Conservation (phyloP, 73 alveolate genomes). For the Tetrahymena elliotti region DNA sequence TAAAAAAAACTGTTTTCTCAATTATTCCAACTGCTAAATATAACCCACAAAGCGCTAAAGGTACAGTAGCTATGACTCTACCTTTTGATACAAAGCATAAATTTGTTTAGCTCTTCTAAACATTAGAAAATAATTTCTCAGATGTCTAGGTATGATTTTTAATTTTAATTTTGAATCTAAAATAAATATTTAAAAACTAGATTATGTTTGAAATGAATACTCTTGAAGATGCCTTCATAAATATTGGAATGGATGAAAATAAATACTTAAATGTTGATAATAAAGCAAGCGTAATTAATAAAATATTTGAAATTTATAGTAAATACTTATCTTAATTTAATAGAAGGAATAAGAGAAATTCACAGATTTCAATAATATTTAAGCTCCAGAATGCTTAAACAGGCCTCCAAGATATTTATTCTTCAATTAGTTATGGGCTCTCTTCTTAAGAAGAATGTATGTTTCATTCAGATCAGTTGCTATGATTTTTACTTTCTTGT, state of each 20-base stretch:
- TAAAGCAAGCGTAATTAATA: neutral
- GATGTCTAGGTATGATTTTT: neutral
- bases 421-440: slow-evolving; percentile 6
- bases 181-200: neutral
- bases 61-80: neutral
- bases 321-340: neutral
- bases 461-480: neutral
- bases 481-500: neutral
- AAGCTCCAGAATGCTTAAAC: slow-evolving; percentile 19
- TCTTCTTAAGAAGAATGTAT: slow-evolving; percentile 7
- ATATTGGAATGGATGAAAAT: slow-evolving; percentile 28
- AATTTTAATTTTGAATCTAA: neutral
- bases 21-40: neutral
- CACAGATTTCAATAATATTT: slow-evolving; percentile 12
- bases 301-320: neutral
- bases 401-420: slow-evolving; percentile 1
- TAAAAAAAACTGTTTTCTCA: neutral
- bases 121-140: neutral
- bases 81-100: slow-evolving; percentile 3
- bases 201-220: slow-evolving; percentile 16
- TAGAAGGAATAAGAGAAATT: neutral
- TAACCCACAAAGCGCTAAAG: slow-evolving; percentile 8
- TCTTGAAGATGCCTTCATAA: slow-evolving; percentile 29
- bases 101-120: neutral
- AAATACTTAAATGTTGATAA: neutral